phyloP scores from a whole-genome alignment of 176 grass and related monocot genomes.

The Melocanna baccifera region DNA sequence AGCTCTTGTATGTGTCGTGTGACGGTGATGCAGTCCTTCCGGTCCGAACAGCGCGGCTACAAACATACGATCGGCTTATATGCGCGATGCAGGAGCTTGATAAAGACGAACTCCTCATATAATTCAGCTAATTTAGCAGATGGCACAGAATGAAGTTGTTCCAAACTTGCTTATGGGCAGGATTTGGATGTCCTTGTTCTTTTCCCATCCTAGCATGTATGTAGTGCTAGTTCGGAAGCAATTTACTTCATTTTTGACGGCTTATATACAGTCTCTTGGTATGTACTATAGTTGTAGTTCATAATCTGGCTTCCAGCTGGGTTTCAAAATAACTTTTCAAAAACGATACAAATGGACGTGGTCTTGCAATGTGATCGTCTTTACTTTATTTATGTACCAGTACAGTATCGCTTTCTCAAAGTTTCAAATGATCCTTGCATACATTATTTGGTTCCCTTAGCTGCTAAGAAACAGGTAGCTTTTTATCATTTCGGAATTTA shows the following conservation, averaged over 20 bases:
- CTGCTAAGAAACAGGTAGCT: slow-evolving; percentile 7
- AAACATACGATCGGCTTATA: neutral
- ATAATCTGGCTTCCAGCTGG: neutral
- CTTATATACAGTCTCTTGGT: neutral
- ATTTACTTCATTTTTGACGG: neutral
- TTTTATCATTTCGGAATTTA: neutral
- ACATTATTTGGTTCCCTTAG: neutral
- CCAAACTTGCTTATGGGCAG: neutral
- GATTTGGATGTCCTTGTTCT: neutral
- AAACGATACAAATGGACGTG: neutral
- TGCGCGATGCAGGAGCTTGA: neutral
- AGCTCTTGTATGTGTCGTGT: neutral
- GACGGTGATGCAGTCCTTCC: neutral
- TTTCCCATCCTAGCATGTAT: neutral
- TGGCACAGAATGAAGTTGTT: neutral
- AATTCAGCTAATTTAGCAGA: neutral
- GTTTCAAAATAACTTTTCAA: neutral
- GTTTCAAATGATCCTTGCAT: neutral
- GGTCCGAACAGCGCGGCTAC: neutral
- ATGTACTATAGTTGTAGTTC: neutral
- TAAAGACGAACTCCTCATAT: neutral
- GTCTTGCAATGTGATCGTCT: neutral
- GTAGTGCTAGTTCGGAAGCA: neutral
- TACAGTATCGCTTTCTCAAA: neutral
- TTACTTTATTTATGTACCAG: neutral